Base-by-base conservation (phyloP, 208 protist genomes). In the Leishmania turanica region DNA sequence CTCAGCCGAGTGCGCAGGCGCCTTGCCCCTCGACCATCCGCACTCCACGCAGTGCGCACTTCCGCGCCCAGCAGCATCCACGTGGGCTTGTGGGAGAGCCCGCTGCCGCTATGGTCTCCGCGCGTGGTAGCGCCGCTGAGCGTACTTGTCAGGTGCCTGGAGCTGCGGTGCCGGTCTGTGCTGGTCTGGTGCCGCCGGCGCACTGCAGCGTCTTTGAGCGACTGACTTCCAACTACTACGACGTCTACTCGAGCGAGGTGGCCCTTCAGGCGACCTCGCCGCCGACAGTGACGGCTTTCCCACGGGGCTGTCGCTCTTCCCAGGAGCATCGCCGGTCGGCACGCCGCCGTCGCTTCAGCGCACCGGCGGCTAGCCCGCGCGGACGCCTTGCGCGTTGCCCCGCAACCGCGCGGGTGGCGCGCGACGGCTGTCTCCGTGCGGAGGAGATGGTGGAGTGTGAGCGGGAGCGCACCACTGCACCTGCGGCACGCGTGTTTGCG, bases 181-280 rank as follows among this genome's bases (percentile, higher is more conserved):
- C 65, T 34, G 65, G 37, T 27, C 0, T 72, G 66, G 45, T 79
- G 73, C 77, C 78, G 56, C 13, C 73, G 34, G 65, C 51, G 47
- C 78, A 66, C 37, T 81, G 77, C 40, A 64, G 54, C 53, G 87
- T 90, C 27, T 90, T 90, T 70, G 84, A 90, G 80, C 87, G 87
- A 4, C 79, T 90, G 19, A 83, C 84, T 0, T 90, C 87, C 34
- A 87, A 88, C 54, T 90, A 83, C 75, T 90, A 90, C 84, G 40
- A 70, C 37, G 70, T 80, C 47, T 71, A 65, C 53, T 13, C 84
- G 45, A 78, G 75, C 56, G 84, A 75, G 56, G 68, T 65, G 37
- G 79, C 75, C 27, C 68, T 84, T 70, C 75, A 68, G 54, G 47
- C 74, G 11, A 15, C 15, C 74, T 47, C 74, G 37, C 49, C 76